A percentile compares a stretch with the other conserved stretches of the same genome.
These are phyloP conservation scores for Kalmanozyma brasiliensis DNA, from an alignment of 1,284 basidiomycete genomes.

Conservation along the genomic window DNA sequence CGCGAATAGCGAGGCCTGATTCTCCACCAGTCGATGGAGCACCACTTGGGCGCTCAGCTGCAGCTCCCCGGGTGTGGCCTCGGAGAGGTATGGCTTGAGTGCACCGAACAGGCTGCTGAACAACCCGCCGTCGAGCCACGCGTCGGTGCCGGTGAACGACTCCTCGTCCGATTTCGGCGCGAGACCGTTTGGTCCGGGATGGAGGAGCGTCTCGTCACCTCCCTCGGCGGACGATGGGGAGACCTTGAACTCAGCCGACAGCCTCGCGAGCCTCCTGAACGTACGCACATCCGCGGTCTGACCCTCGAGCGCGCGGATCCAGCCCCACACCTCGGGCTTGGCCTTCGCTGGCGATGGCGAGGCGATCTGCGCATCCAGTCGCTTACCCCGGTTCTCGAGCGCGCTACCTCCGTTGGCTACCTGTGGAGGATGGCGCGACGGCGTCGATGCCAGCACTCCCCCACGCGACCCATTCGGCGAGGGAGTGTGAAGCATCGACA, in stretches of 20 bases:
- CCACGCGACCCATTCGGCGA: conserved; percentile 1
- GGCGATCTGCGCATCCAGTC: conserved; percentile 22
- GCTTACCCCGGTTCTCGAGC: conserved; percentile 34
- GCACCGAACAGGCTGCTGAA: conserved; percentile 24
- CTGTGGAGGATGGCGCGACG: conserved; percentile 6
- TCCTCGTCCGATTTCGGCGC: conserved; percentile 1
- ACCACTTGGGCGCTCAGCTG: conserved; percentile 46
- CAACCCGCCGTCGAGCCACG: conserved; percentile 41
- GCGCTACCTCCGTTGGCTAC: conserved; percentile 1
- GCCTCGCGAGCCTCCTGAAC: conserved; percentile 39
- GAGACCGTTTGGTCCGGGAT: conserved; percentile 22
- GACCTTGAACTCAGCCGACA: conserved; percentile 48
- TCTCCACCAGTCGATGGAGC: conserved; percentile 46
- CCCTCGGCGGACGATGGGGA: conserved; percentile 13
- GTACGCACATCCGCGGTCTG: conserved; percentile 35
- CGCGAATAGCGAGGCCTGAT: conserved; percentile 47
- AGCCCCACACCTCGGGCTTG: conserved; percentile 44
- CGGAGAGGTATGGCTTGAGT: conserved; percentile 18
- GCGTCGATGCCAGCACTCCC: conserved; percentile 7
- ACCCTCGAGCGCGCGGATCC: conserved; percentile 33
- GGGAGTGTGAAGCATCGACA: conserved; percentile 45
- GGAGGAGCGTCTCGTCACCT: conserved; percentile 29
- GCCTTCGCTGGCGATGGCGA: conserved; percentile 45
- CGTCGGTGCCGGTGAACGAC: conserved; percentile 9
- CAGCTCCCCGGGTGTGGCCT: conserved; percentile 17